Conservation (phyloP, 2,329 filamentous ascomycete genomes). For the Penicillium oxalicum region DNA sequence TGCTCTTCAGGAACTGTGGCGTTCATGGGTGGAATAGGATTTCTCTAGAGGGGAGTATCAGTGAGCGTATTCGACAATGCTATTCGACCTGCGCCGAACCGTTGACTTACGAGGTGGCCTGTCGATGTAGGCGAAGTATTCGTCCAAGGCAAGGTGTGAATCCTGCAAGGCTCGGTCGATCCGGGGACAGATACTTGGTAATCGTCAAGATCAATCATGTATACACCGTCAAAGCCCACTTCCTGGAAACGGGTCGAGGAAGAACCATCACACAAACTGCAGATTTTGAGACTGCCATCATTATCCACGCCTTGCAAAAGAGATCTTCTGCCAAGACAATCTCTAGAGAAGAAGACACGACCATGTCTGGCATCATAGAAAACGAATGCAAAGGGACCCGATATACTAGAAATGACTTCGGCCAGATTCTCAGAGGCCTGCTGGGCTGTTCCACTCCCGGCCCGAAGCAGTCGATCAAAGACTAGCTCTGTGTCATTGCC, state of each 20-base stretch:
- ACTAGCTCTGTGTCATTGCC: slow-evolving; percentile 76
- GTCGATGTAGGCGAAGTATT: slow-evolving; percentile 10
- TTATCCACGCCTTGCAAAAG: slow-evolving; percentile 54
- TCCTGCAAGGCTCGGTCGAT: slow-evolving; percentile 14
- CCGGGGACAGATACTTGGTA: slow-evolving; percentile 5
- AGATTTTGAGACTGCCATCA: slow-evolving; percentile 54
- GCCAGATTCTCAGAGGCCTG: slow-evolving; percentile 25
- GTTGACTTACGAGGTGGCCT: slow-evolving; percentile 21
- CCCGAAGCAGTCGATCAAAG: slow-evolving; percentile 53
- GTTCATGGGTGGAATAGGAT: slow-evolving; percentile 44
- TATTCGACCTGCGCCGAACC: neutral
- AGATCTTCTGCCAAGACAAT: slow-evolving; percentile 81
- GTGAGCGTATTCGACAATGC: neutral
- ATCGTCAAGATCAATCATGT: slow-evolving; percentile 55
- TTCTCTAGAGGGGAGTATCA: slow-evolving; percentile 22
- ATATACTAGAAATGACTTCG: slow-evolving; percentile 54
- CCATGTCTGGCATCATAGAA: slow-evolving; percentile 62
- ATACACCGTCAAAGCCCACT: slow-evolving; percentile 78
- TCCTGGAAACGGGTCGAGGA: slow-evolving; percentile 59
- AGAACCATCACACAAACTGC: slow-evolving; percentile 61
- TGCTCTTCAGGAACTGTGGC: slow-evolving; percentile 27
- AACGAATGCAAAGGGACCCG: slow-evolving; percentile 85
- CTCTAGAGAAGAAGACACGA: slow-evolving; percentile 73
- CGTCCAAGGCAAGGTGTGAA: slow-evolving; percentile 27
- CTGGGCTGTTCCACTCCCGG: slow-evolving; percentile 23